Evolutionary conservation across 176 grass and related monocot species (phyloP), one percentile per base, ranked within the genome.

Genomic region (maize (Zea mays)): DNA sequence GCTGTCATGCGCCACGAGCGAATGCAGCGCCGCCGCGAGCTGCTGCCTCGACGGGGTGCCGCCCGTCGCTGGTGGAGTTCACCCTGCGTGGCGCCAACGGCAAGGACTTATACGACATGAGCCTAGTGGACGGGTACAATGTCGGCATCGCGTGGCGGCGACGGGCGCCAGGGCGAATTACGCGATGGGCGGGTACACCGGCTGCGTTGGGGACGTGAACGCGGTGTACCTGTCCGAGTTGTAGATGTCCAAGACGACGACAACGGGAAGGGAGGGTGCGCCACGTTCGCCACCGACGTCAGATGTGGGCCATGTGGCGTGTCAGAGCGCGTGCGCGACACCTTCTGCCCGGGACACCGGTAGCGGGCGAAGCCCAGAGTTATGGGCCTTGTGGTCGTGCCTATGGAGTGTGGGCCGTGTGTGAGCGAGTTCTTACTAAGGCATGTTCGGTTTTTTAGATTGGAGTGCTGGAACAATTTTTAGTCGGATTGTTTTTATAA

Each of bases 91-190:
- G 67, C 63, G 61, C 88, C 56, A 83, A 85, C 73, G 88, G 84
- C 7, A 90, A 91, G 81, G 92, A 94, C 77, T 94, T 91, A 81
- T 94, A 94, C 74, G 92, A 94, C 76, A 88, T 94, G 36, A 94
- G 92, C 77, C 86, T 94, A 6, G 92, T 94, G 10, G 88, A 94
- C 67, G 92, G 88, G 42, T 94, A 94, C 86, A 94, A 98, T 70
- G 84, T 93, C 12, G 94, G 94, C 82, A 85, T 97, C 69, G 86
- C 80, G 89, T 97, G 59, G 58, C 82, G 10, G 89, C 88, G 1
- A 67, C 81, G 10, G 73, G 44, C 7, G 64, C 62, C 8, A 14
- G 20, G 70, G 73, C 73, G 65, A 90, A 83, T 79, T 36, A 27
- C 57, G 16, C 78, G 5, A 87, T 74, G 54, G 94, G 91, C 82